These are phyloP conservation scores for Dicorynia guianensis DNA, from an alignment of 306 rosid species.

Conservation along the genomic window DNA sequence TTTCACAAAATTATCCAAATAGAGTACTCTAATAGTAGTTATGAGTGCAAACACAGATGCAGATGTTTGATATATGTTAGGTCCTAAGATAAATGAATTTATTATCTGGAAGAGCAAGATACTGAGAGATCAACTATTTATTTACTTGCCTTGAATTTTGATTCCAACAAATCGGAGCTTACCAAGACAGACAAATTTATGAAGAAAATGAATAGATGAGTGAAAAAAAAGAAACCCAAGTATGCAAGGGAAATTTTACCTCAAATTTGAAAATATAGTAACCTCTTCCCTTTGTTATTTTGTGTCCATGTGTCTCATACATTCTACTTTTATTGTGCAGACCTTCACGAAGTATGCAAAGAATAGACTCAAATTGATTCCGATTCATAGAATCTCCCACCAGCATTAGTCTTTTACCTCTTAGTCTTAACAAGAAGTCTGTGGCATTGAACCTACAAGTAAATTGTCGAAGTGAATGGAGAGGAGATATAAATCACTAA, in stretches of 20 bases:
- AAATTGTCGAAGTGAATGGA: slow-evolving; percentile 43
- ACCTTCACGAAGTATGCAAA: slow-evolving; percentile 84
- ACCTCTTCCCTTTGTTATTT: slow-evolving; percentile 92
- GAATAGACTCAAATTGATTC: slow-evolving; percentile 93
- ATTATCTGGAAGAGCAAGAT: slow-evolving; percentile 14
- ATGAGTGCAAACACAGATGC: not conserved
- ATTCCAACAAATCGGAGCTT: slow-evolving; percentile 26
- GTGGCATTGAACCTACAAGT: slow-evolving; percentile 85
- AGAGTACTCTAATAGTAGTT: slow-evolving; percentile 1
- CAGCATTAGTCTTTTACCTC: slow-evolving; percentile 83
- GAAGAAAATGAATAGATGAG: not conserved
- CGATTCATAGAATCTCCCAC: slow-evolving; percentile 97
- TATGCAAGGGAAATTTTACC: slow-evolving; percentile 52
- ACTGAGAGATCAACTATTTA: not conserved
- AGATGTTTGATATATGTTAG: not conserved
- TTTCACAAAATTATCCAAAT: slow-evolving; percentile 24
- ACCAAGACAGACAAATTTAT: slow-evolving; percentile 26
- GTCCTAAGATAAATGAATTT: slow-evolving; percentile 24
- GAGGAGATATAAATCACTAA: slow-evolving; percentile 25
- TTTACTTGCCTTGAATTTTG: not conserved
- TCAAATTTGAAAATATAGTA: slow-evolving; percentile 78
- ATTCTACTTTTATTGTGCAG: slow-evolving; percentile 81
- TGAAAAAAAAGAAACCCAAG: slow-evolving; percentile 6
- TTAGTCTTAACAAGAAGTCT: slow-evolving; percentile 81
- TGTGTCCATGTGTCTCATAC: slow-evolving; percentile 82